Conservation (phyloP, 345 rosid species). For the Toxicodendron radicans region DNA sequence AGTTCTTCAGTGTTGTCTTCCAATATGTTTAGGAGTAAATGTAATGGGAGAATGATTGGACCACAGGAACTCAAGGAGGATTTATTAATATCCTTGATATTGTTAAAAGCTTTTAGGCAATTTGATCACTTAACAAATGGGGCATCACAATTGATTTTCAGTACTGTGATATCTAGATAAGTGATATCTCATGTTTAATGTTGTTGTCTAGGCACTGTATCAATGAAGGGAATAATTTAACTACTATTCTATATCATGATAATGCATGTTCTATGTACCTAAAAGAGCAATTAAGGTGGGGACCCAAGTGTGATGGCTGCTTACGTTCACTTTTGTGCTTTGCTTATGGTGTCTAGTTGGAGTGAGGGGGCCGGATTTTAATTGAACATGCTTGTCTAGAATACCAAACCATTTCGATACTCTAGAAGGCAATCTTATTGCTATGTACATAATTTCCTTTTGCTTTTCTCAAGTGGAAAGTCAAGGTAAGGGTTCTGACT, state of each 20-base stretch:
- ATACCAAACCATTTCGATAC: not conserved
- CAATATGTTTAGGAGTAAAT: not conserved
- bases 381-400: not conserved
- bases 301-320: not conserved
- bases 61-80: not conserved
- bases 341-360: not conserved
- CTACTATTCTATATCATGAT: not conserved
- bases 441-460: not conserved
- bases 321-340: not conserved
- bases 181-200: not conserved
- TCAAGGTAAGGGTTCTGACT: not conserved
- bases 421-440: not conserved
- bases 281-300: not conserved
- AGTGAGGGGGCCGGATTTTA: not conserved
- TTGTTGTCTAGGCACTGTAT: not conserved
- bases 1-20: not conserved
- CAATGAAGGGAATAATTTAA: not conserved
- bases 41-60: not conserved
- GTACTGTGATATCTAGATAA: not conserved
- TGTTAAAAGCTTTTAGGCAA: not conserved
- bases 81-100: slow-evolving; percentile 1
- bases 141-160: not conserved
- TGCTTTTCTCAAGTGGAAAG: not conserved
- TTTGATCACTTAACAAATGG: not conserved
- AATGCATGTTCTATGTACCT: not conserved